Conservation (phyloP, 2,329 filamentous ascomycete species). For the Fusarium sp. region DNA sequence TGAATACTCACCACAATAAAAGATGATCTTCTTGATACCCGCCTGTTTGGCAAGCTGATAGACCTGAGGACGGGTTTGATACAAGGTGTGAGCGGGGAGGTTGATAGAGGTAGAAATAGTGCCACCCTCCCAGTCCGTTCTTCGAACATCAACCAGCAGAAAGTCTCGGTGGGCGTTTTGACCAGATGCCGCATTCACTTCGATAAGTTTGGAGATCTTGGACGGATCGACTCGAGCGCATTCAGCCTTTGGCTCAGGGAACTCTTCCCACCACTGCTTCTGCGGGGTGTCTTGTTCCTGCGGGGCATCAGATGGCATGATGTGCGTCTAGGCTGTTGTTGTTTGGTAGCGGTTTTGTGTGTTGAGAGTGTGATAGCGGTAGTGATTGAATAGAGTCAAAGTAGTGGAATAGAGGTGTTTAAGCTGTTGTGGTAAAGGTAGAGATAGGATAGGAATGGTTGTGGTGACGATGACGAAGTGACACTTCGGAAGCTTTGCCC, state of each 20-base stretch:
- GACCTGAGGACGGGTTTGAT: conserved; percentile 58
- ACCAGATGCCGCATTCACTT: conserved; percentile 47
- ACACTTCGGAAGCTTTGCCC: conserved; percentile 17
- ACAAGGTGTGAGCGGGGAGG: conserved; percentile 64
- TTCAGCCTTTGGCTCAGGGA: conserved; percentile 55
- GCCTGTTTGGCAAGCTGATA: conserved; percentile 61
- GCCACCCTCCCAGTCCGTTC: conserved; percentile 65
- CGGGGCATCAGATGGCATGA: conserved; percentile 40
- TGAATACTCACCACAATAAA: conserved; percentile 60
- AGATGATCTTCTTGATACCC: conserved; percentile 59
- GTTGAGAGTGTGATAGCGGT: background rate
- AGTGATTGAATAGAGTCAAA: accelerated
- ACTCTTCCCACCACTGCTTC: conserved; percentile 51
- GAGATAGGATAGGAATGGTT: too few species aligned
- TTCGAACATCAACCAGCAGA: conserved; percentile 62
- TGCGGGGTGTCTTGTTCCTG: conserved; percentile 33
- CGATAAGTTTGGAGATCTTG: conserved; percentile 54
- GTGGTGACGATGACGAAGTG: conserved; percentile 13
- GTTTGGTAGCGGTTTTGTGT: background rate
- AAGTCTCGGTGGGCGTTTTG: conserved; percentile 48
- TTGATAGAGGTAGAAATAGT: conserved; percentile 68
- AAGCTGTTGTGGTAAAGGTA: background rate
- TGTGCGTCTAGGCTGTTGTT: background rate
- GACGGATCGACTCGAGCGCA: conserved; percentile 51
- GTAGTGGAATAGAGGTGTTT: background rate